These are phyloP conservation scores for Wolfiporia cocos DNA, from an alignment of 1,284 basidiomycete genomes.

Conservation along the genomic window DNA sequence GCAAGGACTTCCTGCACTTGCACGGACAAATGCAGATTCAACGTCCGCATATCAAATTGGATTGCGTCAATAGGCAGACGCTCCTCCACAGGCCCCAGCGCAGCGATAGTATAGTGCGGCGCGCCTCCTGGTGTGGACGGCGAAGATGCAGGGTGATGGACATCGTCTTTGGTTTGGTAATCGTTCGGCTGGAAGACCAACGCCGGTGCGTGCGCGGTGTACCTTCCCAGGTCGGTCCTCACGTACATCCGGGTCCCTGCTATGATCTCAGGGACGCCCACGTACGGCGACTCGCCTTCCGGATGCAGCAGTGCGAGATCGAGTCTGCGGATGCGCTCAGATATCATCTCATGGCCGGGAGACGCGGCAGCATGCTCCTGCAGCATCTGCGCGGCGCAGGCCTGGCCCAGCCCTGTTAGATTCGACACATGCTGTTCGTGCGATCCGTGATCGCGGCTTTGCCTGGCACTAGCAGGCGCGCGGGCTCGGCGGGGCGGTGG, in stretches of 20 bases:
- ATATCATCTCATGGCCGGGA: neutral
- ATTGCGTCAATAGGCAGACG: conserved; percentile 45
- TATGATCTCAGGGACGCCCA: neutral
- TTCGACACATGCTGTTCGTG: neutral
- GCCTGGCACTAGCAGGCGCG: neutral
- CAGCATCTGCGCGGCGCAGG: neutral
- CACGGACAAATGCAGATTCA: conserved; percentile 54
- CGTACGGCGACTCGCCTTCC: neutral
- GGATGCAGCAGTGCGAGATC: neutral
- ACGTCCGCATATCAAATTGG: conserved; percentile 45
- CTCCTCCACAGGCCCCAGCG: conserved; percentile 4
- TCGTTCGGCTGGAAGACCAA: neutral
- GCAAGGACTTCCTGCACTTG: conserved; percentile 54
- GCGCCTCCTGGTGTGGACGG: neutral
- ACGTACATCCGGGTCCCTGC: neutral
- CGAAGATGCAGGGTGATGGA: neutral
- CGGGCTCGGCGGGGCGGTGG: conserved; percentile 20
- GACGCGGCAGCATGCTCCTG: neutral
- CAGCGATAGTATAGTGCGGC: neutral
- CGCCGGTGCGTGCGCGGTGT: conserved; percentile 1
- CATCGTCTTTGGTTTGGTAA: neutral
- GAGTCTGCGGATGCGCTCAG: neutral
- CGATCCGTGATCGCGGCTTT: neutral
- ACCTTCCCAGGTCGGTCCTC: conserved; percentile 1
- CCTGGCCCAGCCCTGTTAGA: no score